Evolutionary conservation across 768 basidiomycete species (phyloP).

Genomic region (Leccinum disarticulatum): DNA sequence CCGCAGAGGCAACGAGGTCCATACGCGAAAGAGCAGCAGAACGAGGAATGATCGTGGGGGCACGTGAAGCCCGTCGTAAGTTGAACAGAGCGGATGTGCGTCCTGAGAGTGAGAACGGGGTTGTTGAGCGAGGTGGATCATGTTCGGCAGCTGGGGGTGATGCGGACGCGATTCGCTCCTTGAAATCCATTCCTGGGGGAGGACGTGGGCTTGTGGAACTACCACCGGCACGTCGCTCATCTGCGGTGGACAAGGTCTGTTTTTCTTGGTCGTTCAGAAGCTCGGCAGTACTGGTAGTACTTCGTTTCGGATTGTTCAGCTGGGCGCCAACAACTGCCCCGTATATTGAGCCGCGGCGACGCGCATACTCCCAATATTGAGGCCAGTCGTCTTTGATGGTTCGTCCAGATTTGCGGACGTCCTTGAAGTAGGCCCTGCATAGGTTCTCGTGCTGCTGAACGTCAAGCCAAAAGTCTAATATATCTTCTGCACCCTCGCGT

Average conservation of each 20-base stretch:
- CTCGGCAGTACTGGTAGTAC: slow-evolving; percentile 79
- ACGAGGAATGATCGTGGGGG: slow-evolving; percentile 92
- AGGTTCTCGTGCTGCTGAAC: slow-evolving; percentile 99
- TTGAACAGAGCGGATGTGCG: slow-evolving; percentile 78
- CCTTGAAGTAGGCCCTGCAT: slow-evolving; percentile 98
- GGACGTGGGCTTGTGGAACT: slow-evolving; percentile 62
- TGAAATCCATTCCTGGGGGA: slow-evolving; percentile 32
- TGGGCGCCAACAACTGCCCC: slow-evolving; percentile 82
- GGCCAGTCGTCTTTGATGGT: slow-evolving; percentile 98
- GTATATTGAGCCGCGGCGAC: slow-evolving; percentile 89
- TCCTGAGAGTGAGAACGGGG: slow-evolving; percentile 75
- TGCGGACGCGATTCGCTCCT: slow-evolving; percentile 41
- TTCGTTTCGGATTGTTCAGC: slow-evolving; percentile 64
- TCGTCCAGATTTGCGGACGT: slow-evolving; percentile 91
- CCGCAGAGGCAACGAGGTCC: slow-evolving; percentile 90
- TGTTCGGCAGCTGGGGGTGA: slow-evolving; percentile 49
- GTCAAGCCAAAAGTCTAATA: slow-evolving; percentile 98
- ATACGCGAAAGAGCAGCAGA: slow-evolving; percentile 86
- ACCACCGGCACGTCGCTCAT: slow-evolving; percentile 48
- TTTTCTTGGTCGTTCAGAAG: slow-evolving; percentile 70
- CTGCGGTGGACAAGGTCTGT: slow-evolving; percentile 50
- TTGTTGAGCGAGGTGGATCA: slow-evolving; percentile 63
- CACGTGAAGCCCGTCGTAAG: slow-evolving; percentile 75
- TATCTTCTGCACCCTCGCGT: slow-evolving; percentile 93
- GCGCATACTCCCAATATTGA: slow-evolving; percentile 94